Evolutionary conservation across 129 eudicot genomes (phyloP), one percentile per base, ranked within the genome.

Genomic region (Scalesia atractyloides): DNA sequence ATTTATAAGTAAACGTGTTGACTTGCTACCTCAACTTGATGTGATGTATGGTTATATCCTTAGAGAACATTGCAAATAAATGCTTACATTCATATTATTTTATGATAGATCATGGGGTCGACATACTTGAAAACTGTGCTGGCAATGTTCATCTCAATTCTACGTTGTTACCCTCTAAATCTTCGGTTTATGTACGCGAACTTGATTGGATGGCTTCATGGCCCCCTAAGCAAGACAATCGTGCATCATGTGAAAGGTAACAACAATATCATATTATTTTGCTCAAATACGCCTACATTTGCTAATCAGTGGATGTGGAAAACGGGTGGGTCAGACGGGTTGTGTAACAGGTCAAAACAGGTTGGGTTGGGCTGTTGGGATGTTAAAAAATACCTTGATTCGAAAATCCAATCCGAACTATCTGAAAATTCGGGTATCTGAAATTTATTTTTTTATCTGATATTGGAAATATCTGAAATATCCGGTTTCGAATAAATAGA

Each of bases 121-220:
- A 82, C 59, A 79, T 91, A 43, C 97, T 91, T 43, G 80, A 72
- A 65, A 91, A 91, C 66, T 91, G 97, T 79, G 80, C 86, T 39
- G 57, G 64, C 20, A 91, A 86, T 88, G 72, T 91, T 43, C 53
- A 60, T 76, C 79, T 91, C 36, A 91, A 88, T 79, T 72, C 86
- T 39, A 74, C 76, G 61, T 54, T 79, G 36, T 60, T 87, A 64
- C 78, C 84, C 43, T 70, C 49, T 36, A 77, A 75, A 74, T 73
- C 82, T 56, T 72, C 86, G n/a, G 82, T 87, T 57, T 72, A 72
- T 81, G 92, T 93, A 66, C 92, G 96, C 6, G 97, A 93, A 85
- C 98, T 93, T 76, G 97, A 93, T 83, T 93, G 98, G 98, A 86
- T 39, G 57, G 79, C 74, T 66, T 70, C 85, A 15, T 90, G 92